Evolutionary conservation across 2,329 filamentous ascomycete species (phyloP), one percentile per base, ranked within the genome.

Genomic region (Fusarium tupiense): DNA sequence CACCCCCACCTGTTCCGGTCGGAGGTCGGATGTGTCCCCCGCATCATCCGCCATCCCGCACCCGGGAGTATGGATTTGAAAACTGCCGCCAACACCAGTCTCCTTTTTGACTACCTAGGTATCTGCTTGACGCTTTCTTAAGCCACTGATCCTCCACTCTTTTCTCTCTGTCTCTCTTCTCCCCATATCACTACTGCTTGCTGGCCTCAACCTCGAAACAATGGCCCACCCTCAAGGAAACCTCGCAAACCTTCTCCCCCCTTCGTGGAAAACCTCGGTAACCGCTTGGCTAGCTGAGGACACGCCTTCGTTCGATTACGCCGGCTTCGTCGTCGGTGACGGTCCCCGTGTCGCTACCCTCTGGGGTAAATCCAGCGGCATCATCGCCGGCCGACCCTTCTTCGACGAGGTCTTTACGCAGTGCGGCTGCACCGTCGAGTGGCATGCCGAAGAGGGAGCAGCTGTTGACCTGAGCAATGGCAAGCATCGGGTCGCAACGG

Each of bases 271-370:
- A 82, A 88, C 91, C 57, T 89, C 92, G 75, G 90, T 98, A 72
- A 89, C 92, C 31, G 85, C 89, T 79, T 99, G 96, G 96, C 92
- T 98, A 20, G 93, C 95, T 79, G 96, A 99, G 85, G 96, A 99
- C 85, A 97, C 95, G 7, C 96, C 96, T 9, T 96, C 94, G 61
- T 96, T 98, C 84, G 96, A 99, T 87, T 98, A 98, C 82, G 96
- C 94, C 79, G 96, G 96, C 69, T 99, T 97, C 83, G 96, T 99
- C 12, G 96, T 99, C 31, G 96, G 96, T 73, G 90, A 93, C 44
- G 85, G 84, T 35, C 83, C 85, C 14, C 89, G 90, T 67, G 89
- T 87, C 20, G 92, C 92, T 26, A 92, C 90, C 9, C 88, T 94
- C 44, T 92, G 89, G 84, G 90, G 88, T 69, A 94, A 93, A 82